These are phyloP conservation scores for Hebeloma cylindrosporum DNA, from an alignment of 768 basidiomycete genomes.

Conservation along the genomic window DNA sequence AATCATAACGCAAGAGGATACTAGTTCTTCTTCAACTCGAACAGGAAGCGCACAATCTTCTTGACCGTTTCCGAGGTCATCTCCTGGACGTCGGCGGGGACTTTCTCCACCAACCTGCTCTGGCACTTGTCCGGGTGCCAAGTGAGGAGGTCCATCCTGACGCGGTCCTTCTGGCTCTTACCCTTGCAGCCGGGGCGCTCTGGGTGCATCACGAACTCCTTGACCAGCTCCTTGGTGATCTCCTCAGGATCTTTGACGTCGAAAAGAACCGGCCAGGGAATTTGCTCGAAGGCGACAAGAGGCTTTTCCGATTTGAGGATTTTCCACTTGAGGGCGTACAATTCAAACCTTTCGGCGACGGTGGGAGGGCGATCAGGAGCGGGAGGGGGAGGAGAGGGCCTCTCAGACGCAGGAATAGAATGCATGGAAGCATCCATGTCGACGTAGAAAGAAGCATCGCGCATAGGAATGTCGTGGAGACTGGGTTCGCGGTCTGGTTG, in stretches of 20 bases:
- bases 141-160: constrained; percentile 46
- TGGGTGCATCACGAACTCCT: constrained; percentile 41
- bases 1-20: no score
- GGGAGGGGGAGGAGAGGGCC: neutral
- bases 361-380: constrained; percentile 7
- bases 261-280: constrained; percentile 47
- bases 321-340: constrained; percentile 39
- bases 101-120: constrained; percentile 32
- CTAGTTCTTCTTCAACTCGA: no score
- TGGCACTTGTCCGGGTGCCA: constrained; percentile 61
- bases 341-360: constrained; percentile 16
- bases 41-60: constrained; percentile 41
- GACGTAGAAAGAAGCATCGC: constrained; percentile 5
- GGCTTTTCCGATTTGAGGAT: constrained; percentile 26
- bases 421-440: constrained; percentile 12
- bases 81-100: constrained; percentile 32
- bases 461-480: constrained; percentile 7
- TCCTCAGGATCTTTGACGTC: constrained; percentile 22
- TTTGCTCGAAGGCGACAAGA: constrained; percentile 27
- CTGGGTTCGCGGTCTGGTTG: neutral
- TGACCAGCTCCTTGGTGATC: constrained; percentile 36
- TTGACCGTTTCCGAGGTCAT: constrained; percentile 38
- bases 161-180: constrained; percentile 33
- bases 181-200: constrained; percentile 26
- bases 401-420: neutral